Conservation (phyloP, 352 stramenopile genomes). For the Globisporangium alternatum region DNA sequence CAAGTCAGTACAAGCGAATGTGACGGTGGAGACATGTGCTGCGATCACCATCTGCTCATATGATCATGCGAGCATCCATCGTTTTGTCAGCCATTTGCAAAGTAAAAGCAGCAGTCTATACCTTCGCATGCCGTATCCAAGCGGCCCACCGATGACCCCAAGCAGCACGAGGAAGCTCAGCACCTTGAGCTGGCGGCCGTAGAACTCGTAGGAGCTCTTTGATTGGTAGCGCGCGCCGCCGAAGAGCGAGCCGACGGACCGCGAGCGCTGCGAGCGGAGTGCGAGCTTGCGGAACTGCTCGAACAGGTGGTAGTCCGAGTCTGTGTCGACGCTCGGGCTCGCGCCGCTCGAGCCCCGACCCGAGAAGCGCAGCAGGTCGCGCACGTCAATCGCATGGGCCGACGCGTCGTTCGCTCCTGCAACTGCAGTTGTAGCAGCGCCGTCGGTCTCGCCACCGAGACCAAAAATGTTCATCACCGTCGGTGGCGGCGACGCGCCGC, state of each 20-base stretch:
- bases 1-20: constrained; percentile 3
- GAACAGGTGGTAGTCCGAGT: constrained; percentile 33
- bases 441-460: neutral
- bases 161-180: constrained; percentile 77
- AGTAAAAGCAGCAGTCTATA: constrained; percentile 1
- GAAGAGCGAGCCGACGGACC: constrained; percentile 61
- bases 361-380: constrained; percentile 20
- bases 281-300: constrained; percentile 17
- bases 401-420: neutral
- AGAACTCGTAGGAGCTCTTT: constrained; percentile 45
- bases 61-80: neutral
- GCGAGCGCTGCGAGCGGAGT: constrained; percentile 34
- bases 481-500: neutral
- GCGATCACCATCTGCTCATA: neutral
- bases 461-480: neutral
- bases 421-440: constrained; percentile 1
- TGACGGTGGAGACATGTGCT: neutral
- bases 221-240: constrained; percentile 40
- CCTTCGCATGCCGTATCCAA: constrained; percentile 70
- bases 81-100: neutral
- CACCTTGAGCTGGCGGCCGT: constrained; percentile 61
- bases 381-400: constrained; percentile 12
- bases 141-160: constrained; percentile 71
- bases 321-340: constrained; percentile 19
- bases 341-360: constrained; percentile 7